Base-by-base conservation (phyloP, 345 rosid species). In the Zanthoxylum bungeanum region DNA sequence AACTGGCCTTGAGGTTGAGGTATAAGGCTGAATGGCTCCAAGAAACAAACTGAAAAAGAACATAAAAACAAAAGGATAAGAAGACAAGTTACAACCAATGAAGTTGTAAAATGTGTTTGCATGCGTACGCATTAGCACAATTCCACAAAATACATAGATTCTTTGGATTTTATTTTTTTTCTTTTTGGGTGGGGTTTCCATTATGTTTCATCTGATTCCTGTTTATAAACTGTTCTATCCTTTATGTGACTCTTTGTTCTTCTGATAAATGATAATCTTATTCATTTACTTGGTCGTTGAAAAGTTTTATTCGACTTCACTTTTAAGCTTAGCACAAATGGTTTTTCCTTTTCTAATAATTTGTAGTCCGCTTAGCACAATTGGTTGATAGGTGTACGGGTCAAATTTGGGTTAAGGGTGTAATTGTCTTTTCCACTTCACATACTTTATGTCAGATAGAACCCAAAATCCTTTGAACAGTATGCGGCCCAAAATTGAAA, bases 141-240 rank as follows among this genome's bases (percentile, higher is more conserved):
- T 34, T 68, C 60, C 73, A 59, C 46, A 53, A 9, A 62, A 47
- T 44, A 5, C 28, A 69, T 8, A 53, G 51, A 64, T 73, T 59
- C 76, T 9, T 34, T 16, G 34, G 24, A 68, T 24, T 51, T 44
- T 14, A 0, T 2, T 4, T 1, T 49, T 24, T 51, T 44, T 14
- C 0, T 2, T 4, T 1, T 49, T 27, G 28, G 25, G 68, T 71
- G 81, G 69, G 47, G 44, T 64, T 63, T 51, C 72, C 74, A 70
- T 59, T 71, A 62, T 24, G 34, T 11, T 58, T 19, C 37, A 22
- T 71, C 36, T n/a, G 7, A 21, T 63, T 31, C 53, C 31, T 66
- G 61, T 69, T 55, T 47, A n/a, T n/a, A n/a, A 2, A 69, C 75
- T 65, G 72, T 60, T 76, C 73, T 73, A 70, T 76, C 75, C 24